Evolutionary conservation across 345 rosid species (phyloP), one percentile per base, ranked within the genome.

Genomic region (Salix udensis): DNA sequence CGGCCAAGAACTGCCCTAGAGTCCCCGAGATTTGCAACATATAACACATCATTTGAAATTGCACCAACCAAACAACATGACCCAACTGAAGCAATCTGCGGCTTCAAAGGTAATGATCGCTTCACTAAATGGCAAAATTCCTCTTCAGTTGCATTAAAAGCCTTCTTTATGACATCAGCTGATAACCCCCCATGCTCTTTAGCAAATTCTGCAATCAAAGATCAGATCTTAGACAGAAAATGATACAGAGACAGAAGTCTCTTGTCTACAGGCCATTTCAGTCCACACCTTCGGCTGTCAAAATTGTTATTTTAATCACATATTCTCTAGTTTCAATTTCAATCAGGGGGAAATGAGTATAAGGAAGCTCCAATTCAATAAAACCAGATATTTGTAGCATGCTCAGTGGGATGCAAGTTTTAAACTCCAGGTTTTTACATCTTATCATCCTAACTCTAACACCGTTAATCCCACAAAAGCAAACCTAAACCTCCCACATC

Each of bases 61-160:
- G 96, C 97, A 75, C 99, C 99, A 72, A 96, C 90, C 36, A 96
- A 85, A 83, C 99, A 96, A 70, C 99, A 96, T 18, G 99, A 92
- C 26, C 99, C 99, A 42, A 92, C 98, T 31, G 97, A 89, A 80
- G 96, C 96, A 78, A 96, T 92, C 78, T 92, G 92, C 0, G 99
- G 99, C 80, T 77, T 89, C 72, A 83, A 31, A 1, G 88, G 92
- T n/a, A 91, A 71, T 0, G 89, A 83, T 18, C 87, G 88, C 84
- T 89, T 85, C 82, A 96, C 99, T 79, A 93, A 85, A 84, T 77
- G 88, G 60, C 91, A 81, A 82, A 96, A 96, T 42, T 91, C 98
- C 77, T 96, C 96, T 76, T 96, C 99, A 0, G 98, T 96, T 18
- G 96, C 98, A 70, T 80, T 87, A 69, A 96, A 96, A 7, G 99